Conservation (phyloP, 2,329 filamentous ascomycete species). For the Diaporthe longicolla region DNA sequence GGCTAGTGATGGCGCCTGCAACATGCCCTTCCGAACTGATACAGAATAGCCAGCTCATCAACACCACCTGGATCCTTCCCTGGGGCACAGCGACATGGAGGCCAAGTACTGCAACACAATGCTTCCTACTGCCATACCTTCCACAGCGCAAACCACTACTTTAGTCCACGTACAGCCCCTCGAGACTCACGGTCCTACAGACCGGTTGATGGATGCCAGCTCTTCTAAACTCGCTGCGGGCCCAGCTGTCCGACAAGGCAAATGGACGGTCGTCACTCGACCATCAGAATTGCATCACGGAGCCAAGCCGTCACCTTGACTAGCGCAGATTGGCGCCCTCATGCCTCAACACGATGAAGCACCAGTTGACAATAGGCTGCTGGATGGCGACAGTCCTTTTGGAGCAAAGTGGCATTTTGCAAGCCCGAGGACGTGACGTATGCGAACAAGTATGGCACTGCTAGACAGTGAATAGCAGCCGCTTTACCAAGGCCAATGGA, state of each 20-base stretch:
- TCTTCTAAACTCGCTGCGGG: background rate
- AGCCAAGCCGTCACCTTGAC: constrained; percentile 7
- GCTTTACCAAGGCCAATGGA: background rate
- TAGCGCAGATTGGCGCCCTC: constrained; percentile 6
- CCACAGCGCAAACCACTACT: background rate
- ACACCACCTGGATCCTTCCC: background rate
- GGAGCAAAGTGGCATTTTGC: background rate
- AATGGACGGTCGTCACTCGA: background rate
- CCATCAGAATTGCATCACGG: constrained; percentile 9
- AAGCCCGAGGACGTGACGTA: background rate
- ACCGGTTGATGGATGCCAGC: constrained; percentile 7
- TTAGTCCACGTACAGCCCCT: background rate
- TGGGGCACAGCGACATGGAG: constrained; percentile 15
- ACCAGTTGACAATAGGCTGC: background rate
- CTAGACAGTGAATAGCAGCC: background rate
- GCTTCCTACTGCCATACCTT: background rate
- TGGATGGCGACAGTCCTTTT: background rate
- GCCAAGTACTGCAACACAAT: constrained; percentile 17
- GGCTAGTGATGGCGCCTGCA: background rate
- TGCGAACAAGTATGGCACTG: background rate
- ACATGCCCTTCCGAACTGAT: background rate
- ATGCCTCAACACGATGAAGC: background rate
- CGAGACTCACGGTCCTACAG: background rate
- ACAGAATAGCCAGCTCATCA: constrained; percentile 8
- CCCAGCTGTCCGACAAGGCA: background rate